Conservation (phyloP, 305 asterid species). For the Fraxinus greggii region DNA sequence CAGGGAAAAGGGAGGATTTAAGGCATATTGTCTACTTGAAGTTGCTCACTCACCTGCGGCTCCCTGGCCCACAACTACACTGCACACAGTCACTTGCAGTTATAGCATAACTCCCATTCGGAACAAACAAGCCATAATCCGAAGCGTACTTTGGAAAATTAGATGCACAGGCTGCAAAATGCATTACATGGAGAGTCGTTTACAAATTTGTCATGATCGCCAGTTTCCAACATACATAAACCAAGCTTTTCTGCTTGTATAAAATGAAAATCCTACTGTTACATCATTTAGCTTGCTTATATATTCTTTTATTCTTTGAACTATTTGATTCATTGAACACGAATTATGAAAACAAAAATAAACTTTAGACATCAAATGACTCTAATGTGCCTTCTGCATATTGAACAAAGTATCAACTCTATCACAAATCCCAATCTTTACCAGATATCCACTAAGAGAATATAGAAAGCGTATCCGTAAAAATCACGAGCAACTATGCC, state of each 20-base stretch:
- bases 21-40: background rate
- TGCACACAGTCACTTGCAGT: slow-evolving; percentile 90
- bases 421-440: background rate
- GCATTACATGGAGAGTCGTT: background rate
- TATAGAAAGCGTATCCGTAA: background rate
- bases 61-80: slow-evolving; percentile 94
- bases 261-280: background rate
- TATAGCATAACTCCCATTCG: slow-evolving; percentile 92
- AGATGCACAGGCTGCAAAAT: slow-evolving; percentile 86
- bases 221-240: background rate
- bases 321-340: background rate
- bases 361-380: background rate
- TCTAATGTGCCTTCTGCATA: background rate
- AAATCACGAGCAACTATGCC: background rate
- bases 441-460: background rate
- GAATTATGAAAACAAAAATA: background rate
- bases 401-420: background rate
- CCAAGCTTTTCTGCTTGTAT: background rate
- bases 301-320: background rate
- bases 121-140: slow-evolving; percentile 79
- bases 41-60: slow-evolving; percentile 64
- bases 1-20: background rate
- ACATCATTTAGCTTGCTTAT: background rate
- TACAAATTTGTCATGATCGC: background rate
- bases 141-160: slow-evolving; percentile 68